Base-by-base conservation (phyloP, 257 asterid genomes). In the Nicotiana otophora region DNA sequence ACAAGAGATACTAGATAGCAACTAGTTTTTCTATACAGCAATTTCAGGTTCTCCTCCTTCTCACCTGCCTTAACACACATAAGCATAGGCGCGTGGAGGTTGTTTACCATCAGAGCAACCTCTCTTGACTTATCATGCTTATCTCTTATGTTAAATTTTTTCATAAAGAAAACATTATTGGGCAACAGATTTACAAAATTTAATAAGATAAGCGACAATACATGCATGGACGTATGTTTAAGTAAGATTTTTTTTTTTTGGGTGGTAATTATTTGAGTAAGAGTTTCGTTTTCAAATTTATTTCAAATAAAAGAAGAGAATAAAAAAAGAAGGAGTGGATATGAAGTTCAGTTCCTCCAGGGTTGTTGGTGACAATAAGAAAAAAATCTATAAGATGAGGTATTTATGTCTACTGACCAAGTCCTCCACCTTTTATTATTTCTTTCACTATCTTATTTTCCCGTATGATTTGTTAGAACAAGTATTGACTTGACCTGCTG, bases 401-500 rank as follows among this genome's bases (percentile, higher is more conserved):
- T 75, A 75, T 51, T 51, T 75, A 7, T 26, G 16, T 51, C 17
- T 75, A 62, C 28, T 75, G 80, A 51, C 80, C 46, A 26, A 75
- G 80, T 75, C 80, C 19, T 75, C 80, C 42, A 34, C 2, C 64
- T 26, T 75, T 0, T 75, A 48, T 75, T 51, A 12, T 61, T 20
- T 15, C 11, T 26, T 51, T 5, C 33, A 75, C 15, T 20, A 23
- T 7, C 39, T 51, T 7, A 51, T 74, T 74, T 31, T 66, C 33
- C 11, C 60, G 23, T 42, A 26, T 23, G 61, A 74, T 30, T 74
- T 23, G 28, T 20, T 51, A 51, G 61, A 60, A 75, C 80, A 75
- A 75, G 80, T 75, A 75, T 75, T 75, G 80, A 48, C 80, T 75
- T 75, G 80, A 75, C 80, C 62, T 75, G 80, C 54, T 26, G 53